A percentile compares a stretch with the other conserved stretches of the same genome.
Evolutionary conservation across 2,329 filamentous ascomycete genomes (phyloP).

Genomic region (Aspergillus floridensis): DNA sequence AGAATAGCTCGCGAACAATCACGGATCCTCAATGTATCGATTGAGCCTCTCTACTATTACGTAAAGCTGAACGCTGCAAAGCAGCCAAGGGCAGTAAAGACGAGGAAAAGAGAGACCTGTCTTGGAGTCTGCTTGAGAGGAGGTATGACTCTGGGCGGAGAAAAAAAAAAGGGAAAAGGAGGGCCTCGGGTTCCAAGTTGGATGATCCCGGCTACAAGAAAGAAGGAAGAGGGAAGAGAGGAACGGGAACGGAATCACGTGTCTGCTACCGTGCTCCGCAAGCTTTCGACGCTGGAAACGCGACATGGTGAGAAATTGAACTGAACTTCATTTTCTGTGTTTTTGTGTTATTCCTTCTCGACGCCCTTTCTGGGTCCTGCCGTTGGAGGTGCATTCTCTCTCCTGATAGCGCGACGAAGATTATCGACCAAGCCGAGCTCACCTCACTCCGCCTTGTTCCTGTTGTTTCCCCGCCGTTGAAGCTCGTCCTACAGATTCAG

Average conservation of each 20-base stretch:
- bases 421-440: not conserved
- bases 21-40: not conserved
- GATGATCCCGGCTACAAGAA: not conserved
- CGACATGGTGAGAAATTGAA: constrained; percentile 8
- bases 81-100: not conserved
- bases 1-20: not conserved
- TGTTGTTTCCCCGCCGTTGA: not conserved
- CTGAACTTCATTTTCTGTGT: not conserved
- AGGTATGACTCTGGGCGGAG: not conserved
- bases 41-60: not conserved
- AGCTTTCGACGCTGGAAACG: constrained; percentile 17
- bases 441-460: not conserved
- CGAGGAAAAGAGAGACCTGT: not conserved
- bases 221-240: constrained; percentile 5
- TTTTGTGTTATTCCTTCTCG: not conserved
- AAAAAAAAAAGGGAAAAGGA: constrained; percentile 5
- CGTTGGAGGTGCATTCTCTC: not conserved
- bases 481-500: not conserved
- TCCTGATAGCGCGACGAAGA: not conserved
- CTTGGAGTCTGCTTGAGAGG: not conserved
- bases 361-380: not conserved
- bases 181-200: not conserved
- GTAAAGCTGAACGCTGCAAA: not conserved
- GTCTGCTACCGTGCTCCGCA: constrained; percentile 14
- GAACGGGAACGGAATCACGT: constrained; percentile 16